These are phyloP conservation scores for Eleusine indica DNA, from an alignment of 176 grass and related monocot species.

Conservation along the genomic window DNA sequence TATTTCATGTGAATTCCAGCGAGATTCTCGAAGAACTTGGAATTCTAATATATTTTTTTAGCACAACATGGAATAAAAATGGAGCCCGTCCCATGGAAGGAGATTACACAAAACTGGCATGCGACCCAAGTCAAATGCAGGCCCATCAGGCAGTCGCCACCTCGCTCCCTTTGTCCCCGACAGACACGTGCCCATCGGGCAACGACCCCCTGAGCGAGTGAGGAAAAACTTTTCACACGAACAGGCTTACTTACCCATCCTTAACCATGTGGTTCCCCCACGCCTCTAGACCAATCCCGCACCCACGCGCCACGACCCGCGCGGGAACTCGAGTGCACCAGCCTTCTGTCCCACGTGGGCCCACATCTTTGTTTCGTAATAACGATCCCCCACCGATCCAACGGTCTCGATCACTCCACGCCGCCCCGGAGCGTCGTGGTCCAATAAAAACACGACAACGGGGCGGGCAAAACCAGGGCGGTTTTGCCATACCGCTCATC, in stretches of 20 bases:
- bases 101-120: background rate
- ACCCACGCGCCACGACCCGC: background rate
- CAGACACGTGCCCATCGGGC: background rate
- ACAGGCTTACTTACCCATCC: too few species aligned
- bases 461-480: slow-evolving; percentile 12
- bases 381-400: slow-evolving; percentile 5
- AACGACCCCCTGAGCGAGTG: too few species aligned
- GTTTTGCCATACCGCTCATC: slow-evolving; percentile 42
- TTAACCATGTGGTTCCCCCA: background rate
- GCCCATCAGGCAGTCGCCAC: background rate
- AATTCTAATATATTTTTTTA: background rate
- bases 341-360: background rate
- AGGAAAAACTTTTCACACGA: slow-evolving; percentile 15
- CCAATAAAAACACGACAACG: slow-evolving; percentile 62
- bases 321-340: background rate
- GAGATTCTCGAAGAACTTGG: background rate
- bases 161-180: slow-evolving; percentile 34
- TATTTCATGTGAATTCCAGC: background rate
- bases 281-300: slow-evolving; percentile 18
- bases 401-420: slow-evolving; percentile 32
- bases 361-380: background rate
- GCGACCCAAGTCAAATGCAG: background rate
- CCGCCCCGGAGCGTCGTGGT: fast-evolving
- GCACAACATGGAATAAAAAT: background rate
- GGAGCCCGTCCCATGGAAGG: background rate